These are phyloP conservation scores for Mimosa bimucronata DNA, from an alignment of 306 rosid species.

Conservation along the genomic window DNA sequence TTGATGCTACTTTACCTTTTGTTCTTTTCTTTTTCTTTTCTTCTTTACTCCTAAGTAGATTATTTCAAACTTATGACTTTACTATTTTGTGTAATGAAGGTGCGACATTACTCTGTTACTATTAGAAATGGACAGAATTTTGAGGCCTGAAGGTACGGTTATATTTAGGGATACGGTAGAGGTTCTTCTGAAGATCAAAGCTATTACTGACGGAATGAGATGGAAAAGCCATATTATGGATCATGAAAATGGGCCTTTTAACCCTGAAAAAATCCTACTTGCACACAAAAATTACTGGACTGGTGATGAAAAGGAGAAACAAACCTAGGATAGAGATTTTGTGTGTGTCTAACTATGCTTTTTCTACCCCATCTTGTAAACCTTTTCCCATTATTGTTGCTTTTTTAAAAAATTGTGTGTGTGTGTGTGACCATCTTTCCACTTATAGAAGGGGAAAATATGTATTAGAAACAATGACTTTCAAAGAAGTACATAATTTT, in stretches of 20 bases:
- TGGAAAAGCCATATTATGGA: conserved; percentile 88
- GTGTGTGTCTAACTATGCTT: neutral
- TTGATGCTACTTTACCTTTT: too few relatives aligned
- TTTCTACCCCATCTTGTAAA: neutral
- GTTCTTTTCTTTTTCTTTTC: too few relatives aligned
- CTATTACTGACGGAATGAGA: conserved; percentile 72
- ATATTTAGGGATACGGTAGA: conserved; percentile 86
- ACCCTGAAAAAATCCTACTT: conserved; percentile 91
- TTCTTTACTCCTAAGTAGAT: neutral
- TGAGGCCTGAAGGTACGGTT: conserved; percentile 93
- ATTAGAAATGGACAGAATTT: conserved; percentile 91
- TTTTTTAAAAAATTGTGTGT: too few relatives aligned
- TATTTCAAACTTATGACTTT: conserved; percentile 16
- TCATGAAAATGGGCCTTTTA: conserved; percentile 92
- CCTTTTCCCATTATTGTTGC: neutral
- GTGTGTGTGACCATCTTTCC: too few relatives aligned
- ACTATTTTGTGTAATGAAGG: conserved; percentile 47
- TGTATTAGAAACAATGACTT: neutral
- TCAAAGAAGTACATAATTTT: neutral
- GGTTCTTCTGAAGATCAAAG: conserved; percentile 69
- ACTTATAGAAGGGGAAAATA: too few relatives aligned
- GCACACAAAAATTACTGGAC: conserved; percentile 88
- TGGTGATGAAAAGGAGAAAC: conserved; percentile 47
- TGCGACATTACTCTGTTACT: conserved; percentile 72
- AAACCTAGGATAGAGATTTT: conserved; percentile 27